Conservation (phyloP, 2,329 filamentous ascomycete genomes). For the Plenodomus tracheiphilus region DNA sequence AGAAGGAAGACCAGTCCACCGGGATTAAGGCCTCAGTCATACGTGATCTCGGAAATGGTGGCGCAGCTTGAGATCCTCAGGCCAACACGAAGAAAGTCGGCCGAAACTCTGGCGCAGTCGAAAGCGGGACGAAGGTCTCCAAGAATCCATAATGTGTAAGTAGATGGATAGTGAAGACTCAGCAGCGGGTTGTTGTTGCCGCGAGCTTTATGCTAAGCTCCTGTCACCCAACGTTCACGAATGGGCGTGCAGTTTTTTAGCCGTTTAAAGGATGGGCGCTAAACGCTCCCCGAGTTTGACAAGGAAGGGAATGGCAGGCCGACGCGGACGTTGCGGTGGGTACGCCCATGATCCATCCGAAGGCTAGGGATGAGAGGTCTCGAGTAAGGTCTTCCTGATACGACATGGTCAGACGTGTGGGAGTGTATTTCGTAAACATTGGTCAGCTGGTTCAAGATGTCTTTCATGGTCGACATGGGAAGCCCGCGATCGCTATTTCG, state of each 20-base stretch:
- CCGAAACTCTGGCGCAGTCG: slow-evolving; percentile 7
- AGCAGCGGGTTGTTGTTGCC: slow-evolving; percentile 20
- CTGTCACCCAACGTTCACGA: slow-evolving; percentile 27
- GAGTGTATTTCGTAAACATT: no score
- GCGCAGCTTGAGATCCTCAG: slow-evolving; percentile 6
- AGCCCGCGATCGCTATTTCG: slow-evolving; percentile 22
- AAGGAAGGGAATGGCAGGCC: slow-evolving; percentile 26
- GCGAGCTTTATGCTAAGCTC: slow-evolving; percentile 16
- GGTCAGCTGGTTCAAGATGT: slow-evolving; percentile 16
- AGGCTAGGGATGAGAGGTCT: slow-evolving; percentile 22
- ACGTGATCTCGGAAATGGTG: slow-evolving; percentile 8
- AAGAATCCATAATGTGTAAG: not conserved
- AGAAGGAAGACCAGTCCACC: slow-evolving; percentile 5
- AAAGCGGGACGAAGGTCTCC: slow-evolving; percentile 6
- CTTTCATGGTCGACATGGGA: slow-evolving; percentile 13
- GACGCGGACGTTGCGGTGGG: slow-evolving; percentile 35
- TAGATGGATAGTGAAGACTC: slow-evolving; percentile 8
- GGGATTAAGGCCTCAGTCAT: not conserved
- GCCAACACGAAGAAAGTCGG: slow-evolving; percentile 9
- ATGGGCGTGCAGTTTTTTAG: slow-evolving; percentile 19
- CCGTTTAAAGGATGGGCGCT: slow-evolving; percentile 24
- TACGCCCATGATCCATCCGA: slow-evolving; percentile 19
- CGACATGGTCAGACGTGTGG: no score
- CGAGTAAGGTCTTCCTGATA: slow-evolving; percentile 17
- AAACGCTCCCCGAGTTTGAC: slow-evolving; percentile 19